Evolutionary conservation across 1,139 yeast genomes (phyloP).

Genomic region (Hansenula sp.): DNA sequence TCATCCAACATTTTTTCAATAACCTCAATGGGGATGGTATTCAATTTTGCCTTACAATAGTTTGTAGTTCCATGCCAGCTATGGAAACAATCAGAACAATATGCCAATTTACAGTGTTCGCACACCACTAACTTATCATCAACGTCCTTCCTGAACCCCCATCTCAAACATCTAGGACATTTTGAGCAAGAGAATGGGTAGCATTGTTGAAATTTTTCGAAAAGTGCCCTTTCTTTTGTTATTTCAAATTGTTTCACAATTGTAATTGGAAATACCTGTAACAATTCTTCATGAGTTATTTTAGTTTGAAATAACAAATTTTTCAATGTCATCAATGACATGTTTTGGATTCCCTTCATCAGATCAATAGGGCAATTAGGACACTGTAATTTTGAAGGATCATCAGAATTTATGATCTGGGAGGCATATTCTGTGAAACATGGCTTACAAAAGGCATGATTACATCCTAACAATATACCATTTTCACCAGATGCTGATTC

Average conservation of each 20-base stretch:
- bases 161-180: constrained; percentile 52
- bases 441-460: constrained; percentile 49
- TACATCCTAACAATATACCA: constrained; percentile 40
- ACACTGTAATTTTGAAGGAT: constrained; percentile 52
- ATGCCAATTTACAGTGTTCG: constrained; percentile 49
- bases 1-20: constrained; percentile 34
- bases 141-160: constrained; percentile 45
- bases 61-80: constrained; percentile 65
- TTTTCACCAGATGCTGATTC: constrained; percentile 47
- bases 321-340: constrained; percentile 23
- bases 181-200: constrained; percentile 47
- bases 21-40: constrained; percentile 39
- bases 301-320: constrained; percentile 35
- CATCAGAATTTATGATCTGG: constrained; percentile 46
- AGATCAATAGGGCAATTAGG: constrained; percentile 40
- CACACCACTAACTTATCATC: constrained; percentile 54
- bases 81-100: constrained; percentile 55
- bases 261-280: constrained; percentile 28
- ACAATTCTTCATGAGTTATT: constrained; percentile 31
- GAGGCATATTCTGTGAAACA: constrained; percentile 48
- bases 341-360: constrained; percentile 12
- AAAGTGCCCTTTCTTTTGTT: constrained; percentile 36
- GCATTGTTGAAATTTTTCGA: constrained; percentile 40
- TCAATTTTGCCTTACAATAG: constrained; percentile 36
- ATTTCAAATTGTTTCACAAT: constrained; percentile 36